Conservation (phyloP, 148 eudicot species). For the Vaccinium corymbosum region DNA sequence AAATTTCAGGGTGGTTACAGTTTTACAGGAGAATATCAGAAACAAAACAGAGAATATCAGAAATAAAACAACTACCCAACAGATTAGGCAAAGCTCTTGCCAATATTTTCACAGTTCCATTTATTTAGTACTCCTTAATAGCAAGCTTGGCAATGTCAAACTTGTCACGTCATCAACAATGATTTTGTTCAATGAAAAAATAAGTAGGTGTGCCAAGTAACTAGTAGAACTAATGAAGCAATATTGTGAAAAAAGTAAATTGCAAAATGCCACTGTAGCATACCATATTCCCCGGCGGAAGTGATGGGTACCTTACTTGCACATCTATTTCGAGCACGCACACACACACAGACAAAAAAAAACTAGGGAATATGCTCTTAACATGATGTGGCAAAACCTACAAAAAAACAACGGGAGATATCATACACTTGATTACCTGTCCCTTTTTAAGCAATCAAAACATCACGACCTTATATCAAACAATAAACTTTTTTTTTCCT, state of each 20-base stretch:
- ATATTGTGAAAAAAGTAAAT: neutral
- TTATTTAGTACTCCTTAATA: neutral
- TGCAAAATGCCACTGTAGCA: neutral
- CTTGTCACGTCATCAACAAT: neutral
- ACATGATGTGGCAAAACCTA: neutral
- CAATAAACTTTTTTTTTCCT: too few species aligned
- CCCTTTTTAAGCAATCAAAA: too few species aligned
- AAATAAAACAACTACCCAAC: neutral
- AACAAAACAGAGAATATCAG: neutral
- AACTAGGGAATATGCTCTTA: neutral
- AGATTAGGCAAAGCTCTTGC: neutral
- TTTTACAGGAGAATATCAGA: neutral
- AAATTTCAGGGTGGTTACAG: neutral
- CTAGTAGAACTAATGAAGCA: neutral
- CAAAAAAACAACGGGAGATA: neutral
- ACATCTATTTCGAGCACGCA: too few species aligned
- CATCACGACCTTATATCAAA: too few species aligned
- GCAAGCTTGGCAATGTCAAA: neutral
- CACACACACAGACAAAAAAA: neutral
- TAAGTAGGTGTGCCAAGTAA: too few species aligned
- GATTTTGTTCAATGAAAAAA: too few species aligned
- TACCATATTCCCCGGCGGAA: too few species aligned
- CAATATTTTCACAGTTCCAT: neutral
- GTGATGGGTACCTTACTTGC: too few species aligned
- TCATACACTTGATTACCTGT: too few species aligned